Conservation (phyloP, 2,329 filamentous ascomycete genomes). For the Aspergillus transmontanensis region DNA sequence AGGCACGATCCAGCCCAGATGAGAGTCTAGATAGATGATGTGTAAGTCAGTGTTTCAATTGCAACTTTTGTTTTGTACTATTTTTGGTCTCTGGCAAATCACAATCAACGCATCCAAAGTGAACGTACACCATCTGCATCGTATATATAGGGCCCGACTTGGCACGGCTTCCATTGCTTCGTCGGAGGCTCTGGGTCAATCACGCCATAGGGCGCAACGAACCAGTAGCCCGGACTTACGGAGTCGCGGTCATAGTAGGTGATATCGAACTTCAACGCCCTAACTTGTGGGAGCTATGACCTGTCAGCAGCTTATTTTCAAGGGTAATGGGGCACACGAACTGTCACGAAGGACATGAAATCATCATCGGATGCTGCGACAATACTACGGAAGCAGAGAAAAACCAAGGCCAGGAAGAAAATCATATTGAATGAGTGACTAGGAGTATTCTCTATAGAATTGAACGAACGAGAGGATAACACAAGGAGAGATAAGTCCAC, state of each 20-base stretch:
- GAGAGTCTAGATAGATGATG: slow-evolving; percentile 30
- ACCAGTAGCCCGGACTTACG: slow-evolving; percentile 50
- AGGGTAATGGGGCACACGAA: slow-evolving; percentile 15
- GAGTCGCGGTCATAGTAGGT: slow-evolving; percentile 28
- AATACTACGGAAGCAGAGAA: slow-evolving; percentile 25
- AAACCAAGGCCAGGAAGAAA: slow-evolving; percentile 27
- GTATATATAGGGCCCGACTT: slow-evolving; percentile 53
- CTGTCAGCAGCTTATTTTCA: slow-evolving; percentile 1
- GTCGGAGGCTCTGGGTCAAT: slow-evolving; percentile 27
- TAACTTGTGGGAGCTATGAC: slow-evolving; percentile 27
- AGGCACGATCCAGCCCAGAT: slow-evolving; percentile 53
- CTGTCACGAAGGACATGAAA: slow-evolving; percentile 39
- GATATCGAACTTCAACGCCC: slow-evolving; percentile 31
- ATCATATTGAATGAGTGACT: slow-evolving; percentile 33
- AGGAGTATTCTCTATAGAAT: slow-evolving; percentile 27
- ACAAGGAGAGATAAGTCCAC: slow-evolving; percentile 6
- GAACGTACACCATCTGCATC: slow-evolving; percentile 48
- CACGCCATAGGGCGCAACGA: slow-evolving; percentile 48
- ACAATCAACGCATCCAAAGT: neutral
- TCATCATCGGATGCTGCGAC: slow-evolving; percentile 32
- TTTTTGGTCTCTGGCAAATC: slow-evolving; percentile 6
- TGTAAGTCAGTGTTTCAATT: slow-evolving; percentile 7
- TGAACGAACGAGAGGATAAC: slow-evolving; percentile 11
- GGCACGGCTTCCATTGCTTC: slow-evolving; percentile 41
- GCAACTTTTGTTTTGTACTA: neutral